Conservation (phyloP, 176 grass and related monocot species). For the Poa annua region DNA sequence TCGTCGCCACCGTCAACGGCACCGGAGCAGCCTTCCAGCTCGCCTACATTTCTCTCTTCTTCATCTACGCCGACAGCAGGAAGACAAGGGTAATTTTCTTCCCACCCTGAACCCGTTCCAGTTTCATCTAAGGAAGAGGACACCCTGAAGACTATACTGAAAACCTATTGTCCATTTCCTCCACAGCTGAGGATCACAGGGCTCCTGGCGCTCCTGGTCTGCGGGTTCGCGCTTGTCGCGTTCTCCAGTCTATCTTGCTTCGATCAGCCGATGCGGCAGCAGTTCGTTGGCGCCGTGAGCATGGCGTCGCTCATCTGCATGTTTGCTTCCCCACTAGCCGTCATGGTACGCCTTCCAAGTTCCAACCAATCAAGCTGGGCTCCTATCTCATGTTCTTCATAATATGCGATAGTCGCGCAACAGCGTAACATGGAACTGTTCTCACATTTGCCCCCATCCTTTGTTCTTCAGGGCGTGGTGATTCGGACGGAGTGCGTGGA, state of each 20-base stretch:
- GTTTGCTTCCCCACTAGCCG: conserved; percentile 77
- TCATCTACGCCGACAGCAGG: conserved; percentile 62
- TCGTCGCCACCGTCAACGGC: conserved; percentile 85
- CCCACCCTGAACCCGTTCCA: neutral
- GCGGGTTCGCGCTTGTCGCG: conserved; percentile 42
- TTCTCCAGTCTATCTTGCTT: conserved; percentile 55
- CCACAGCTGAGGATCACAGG: conserved; percentile 60
- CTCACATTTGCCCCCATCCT: neutral
- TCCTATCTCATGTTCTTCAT: neutral
- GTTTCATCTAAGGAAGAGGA: neutral
- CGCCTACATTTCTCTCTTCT: conserved; percentile 69
- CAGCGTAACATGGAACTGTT: neutral
- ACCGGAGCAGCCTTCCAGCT: conserved; percentile 67
- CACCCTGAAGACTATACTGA: neutral
- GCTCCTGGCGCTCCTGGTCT: conserved; percentile 47
- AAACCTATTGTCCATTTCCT: neutral
- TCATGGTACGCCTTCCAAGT: conserved; percentile 54
- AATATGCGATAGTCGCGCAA: neutral
- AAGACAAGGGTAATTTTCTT: conserved; percentile 51
- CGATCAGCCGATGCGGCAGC: conserved; percentile 52
- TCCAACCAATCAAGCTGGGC: neutral
- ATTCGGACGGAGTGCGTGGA: conserved; percentile 83
- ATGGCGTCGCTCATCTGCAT: conserved; percentile 70
- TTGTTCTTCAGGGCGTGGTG: conserved; percentile 68
- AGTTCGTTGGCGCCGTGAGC: conserved; percentile 59